phyloP scores from a whole-genome alignment of 192 early-diverging fungal genomes.

The Mortierella alpina region DNA sequence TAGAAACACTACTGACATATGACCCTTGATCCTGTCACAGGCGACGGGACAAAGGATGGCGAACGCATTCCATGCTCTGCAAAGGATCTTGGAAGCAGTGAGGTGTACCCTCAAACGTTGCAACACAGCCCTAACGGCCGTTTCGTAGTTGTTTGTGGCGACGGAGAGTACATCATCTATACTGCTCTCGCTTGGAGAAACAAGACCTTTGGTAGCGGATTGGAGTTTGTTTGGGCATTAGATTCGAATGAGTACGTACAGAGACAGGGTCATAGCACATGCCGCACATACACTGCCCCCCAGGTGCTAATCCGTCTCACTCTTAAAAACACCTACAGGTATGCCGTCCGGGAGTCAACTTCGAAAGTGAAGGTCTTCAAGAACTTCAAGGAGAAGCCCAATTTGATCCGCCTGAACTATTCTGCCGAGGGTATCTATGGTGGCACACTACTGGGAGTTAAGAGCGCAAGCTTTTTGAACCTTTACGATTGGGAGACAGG shows the following conservation, averaged over 20 bases:
- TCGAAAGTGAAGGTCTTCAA: slow-evolving; percentile 92
- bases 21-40: slow-evolving; percentile 32
- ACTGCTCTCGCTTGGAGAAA: slow-evolving; percentile 99
- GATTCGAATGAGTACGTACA: slow-evolving; percentile 88
- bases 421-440: slow-evolving; percentile 95
- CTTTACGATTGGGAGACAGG: slow-evolving; percentile 99
- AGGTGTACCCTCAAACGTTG: slow-evolving; percentile 95
- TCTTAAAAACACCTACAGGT: slow-evolving; percentile 47
- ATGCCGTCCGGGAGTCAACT: slow-evolving; percentile 95
- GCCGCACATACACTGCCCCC: neutral
- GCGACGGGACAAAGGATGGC: slow-evolving; percentile 92
- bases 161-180: slow-evolving; percentile 99
- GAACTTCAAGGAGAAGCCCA: slow-evolving; percentile 92
- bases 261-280: neutral
- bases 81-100: slow-evolving; percentile 98
- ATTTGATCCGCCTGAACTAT: slow-evolving; percentile 79
- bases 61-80: slow-evolving; percentile 85
- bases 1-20: neutral
- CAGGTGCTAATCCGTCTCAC: neutral
- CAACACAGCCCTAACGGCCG: slow-evolving; percentile 98
- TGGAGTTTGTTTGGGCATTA: slow-evolving; percentile 97
- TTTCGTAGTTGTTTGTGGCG: slow-evolving; percentile 98
- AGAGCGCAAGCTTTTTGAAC: slow-evolving; percentile 85
- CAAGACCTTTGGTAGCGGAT: slow-evolving; percentile 95
- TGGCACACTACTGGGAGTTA: slow-evolving; percentile 90